Evolutionary conservation across 495 filamentous ascomycete genomes (phyloP).

Genomic region (Recurvomyces mirabilis): DNA sequence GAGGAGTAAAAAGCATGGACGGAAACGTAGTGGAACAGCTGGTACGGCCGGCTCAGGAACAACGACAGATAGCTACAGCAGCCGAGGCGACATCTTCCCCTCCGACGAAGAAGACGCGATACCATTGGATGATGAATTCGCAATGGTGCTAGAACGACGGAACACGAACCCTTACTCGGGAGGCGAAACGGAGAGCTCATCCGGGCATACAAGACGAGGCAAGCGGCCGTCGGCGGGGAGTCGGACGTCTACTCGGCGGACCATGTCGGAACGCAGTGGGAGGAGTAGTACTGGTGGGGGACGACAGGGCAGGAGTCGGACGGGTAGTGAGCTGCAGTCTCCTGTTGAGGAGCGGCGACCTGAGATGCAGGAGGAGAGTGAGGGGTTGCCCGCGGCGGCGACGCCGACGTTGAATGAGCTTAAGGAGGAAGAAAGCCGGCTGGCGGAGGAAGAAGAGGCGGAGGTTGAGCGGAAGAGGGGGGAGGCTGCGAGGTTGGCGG

Average conservation of each 20-base stretch:
- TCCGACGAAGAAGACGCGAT: constrained; percentile 91
- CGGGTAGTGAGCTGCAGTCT: constrained; percentile 23
- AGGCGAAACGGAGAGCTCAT: constrained; percentile 55
- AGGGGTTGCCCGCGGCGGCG: constrained; percentile 22
- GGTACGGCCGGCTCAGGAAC: constrained; percentile 69
- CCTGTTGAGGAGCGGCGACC: constrained; percentile 13
- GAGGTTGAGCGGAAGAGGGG: constrained; percentile 57
- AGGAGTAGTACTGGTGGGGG: constrained; percentile 24
- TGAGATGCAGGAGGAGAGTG: constrained; percentile 8
- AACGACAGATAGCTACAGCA: constrained; percentile 80
- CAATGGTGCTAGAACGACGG: constrained; percentile 59
- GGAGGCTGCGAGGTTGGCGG: constrained; percentile 61
- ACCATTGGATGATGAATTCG: constrained; percentile 86
- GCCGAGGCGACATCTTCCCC: constrained; percentile 85
- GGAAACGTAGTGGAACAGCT: constrained; percentile 67
- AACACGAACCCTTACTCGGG: constrained; percentile 31
- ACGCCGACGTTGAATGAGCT: constrained; percentile 58
- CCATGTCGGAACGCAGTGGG: constrained; percentile 25
- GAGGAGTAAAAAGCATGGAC: constrained; percentile 34
- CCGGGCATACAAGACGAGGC: constrained; percentile 42
- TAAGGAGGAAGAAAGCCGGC: constrained; percentile 62
- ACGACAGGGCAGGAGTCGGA: constrained; percentile 8
- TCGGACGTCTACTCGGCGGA: constrained; percentile 25
- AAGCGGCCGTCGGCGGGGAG: constrained; percentile 31
- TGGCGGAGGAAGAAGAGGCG: constrained; percentile 56